Conservation (phyloP, 306 rosid genomes). For the Castanea crenata region DNA sequence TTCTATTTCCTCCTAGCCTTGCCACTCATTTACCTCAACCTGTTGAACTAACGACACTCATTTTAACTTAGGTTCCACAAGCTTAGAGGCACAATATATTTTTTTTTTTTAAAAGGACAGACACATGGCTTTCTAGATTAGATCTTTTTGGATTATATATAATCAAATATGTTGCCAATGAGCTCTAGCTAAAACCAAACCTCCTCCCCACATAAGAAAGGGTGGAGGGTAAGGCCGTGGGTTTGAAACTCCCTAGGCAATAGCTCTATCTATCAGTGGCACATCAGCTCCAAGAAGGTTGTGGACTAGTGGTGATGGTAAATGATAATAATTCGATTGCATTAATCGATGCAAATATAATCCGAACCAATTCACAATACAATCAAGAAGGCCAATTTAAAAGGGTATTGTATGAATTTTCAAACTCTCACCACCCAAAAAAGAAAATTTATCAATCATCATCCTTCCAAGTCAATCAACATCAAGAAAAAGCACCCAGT, state of each 20-base stretch:
- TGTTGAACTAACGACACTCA: neutral
- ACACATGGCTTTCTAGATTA: neutral
- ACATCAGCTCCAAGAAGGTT: neutral
- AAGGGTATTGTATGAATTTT: neutral
- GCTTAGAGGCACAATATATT: neutral
- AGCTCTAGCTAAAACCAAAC: too few relatives aligned
- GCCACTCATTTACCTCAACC: neutral
- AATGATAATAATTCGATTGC: neutral
- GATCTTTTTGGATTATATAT: neutral
- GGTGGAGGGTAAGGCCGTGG: too few relatives aligned
- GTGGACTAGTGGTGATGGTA: neutral
- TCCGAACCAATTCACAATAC: neutral
- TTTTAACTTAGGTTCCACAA: neutral
- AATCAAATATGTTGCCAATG: neutral
- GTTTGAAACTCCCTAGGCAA: neutral
- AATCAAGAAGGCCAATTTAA: neutral
- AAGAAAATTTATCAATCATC: neutral
- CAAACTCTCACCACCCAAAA: neutral
- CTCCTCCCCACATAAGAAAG: too few relatives aligned
- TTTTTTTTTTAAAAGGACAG: neutral
- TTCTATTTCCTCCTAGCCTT: neutral
- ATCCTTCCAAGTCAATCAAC: neutral
- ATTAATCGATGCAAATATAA: neutral
- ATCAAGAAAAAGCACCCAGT: neutral
- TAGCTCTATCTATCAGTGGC: neutral